A percentile compares a stretch with the other conserved stretches of the same genome.
Evolutionary conservation across 75 land plant species (phyloP).

Genomic region (Pinus tabuliformis): DNA sequence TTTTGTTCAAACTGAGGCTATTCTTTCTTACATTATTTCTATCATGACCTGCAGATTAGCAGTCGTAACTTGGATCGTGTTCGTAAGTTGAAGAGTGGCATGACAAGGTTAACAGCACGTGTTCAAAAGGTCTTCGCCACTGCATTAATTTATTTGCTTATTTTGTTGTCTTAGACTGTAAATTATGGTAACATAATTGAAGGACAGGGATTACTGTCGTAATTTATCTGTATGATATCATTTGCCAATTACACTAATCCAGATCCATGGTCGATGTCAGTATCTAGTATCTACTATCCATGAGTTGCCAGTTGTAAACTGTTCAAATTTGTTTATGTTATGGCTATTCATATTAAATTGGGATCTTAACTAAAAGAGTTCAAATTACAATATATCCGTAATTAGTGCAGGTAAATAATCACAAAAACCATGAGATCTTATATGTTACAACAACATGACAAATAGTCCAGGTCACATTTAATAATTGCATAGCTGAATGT

Average conservation of each 20-base stretch:
- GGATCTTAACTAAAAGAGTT: not conserved
- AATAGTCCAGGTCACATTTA: not conserved
- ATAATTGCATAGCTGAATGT: not conserved
- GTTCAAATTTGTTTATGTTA: not conserved
- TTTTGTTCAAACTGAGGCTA: not conserved
- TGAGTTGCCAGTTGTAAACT: not conserved
- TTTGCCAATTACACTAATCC: not conserved
- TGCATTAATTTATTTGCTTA: not conserved
- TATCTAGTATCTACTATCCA: not conserved
- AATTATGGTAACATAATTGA: not conserved
- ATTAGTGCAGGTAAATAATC: not conserved
- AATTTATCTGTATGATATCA: too few species aligned
- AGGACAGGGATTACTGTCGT: too few species aligned
- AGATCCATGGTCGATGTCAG: not conserved
- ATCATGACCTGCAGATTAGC: constrained; percentile 64
- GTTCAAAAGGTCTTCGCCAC: constrained; percentile 81
- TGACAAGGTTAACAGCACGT: constrained; percentile 97
- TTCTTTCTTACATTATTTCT: constrained; percentile 6
- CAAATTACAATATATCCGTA: not conserved
- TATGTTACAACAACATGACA: not conserved
- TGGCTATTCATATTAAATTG: not conserved
- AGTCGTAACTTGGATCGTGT: constrained; percentile 96
- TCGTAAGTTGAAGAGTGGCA: constrained; percentile 94
- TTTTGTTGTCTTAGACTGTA: not conserved
- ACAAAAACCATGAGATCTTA: not conserved